These are phyloP conservation scores for Primulina eburnea DNA, from an alignment of 257 asterid genomes.

Conservation along the genomic window DNA sequence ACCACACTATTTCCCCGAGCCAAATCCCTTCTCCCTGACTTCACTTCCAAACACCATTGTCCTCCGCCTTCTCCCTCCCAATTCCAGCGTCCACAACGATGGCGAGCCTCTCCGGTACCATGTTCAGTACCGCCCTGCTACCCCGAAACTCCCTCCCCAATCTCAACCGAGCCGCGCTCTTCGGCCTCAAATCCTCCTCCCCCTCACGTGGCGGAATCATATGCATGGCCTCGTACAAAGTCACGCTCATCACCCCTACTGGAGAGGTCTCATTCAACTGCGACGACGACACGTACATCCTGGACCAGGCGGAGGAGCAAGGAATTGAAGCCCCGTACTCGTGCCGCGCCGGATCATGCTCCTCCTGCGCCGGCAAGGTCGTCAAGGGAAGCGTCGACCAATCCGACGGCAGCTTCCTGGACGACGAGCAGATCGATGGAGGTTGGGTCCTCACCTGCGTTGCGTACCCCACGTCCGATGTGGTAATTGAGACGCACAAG, in stretches of 20 bases:
- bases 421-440: slow-evolving; percentile 46
- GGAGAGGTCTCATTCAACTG: slow-evolving; percentile 47
- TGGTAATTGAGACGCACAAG: slow-evolving; percentile 65
- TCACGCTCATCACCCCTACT: slow-evolving; percentile 50
- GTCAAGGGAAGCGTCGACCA: slow-evolving; percentile 61
- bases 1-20: slow-evolving; percentile 58
- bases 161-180: slow-evolving; percentile 27
- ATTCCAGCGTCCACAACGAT: slow-evolving; percentile 23
- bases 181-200: slow-evolving; percentile 31
- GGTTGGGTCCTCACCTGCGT: slow-evolving; percentile 81
- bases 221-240: slow-evolving; percentile 67
- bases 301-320: slow-evolving; percentile 68
- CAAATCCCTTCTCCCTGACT: not conserved
- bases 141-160: slow-evolving; percentile 48
- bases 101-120: slow-evolving; percentile 56
- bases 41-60: not conserved
- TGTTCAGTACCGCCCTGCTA: slow-evolving; percentile 54
- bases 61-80: not conserved
- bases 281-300: slow-evolving; percentile 49
- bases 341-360: slow-evolving; percentile 92
- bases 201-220: slow-evolving; percentile 34
- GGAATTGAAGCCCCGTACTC: slow-evolving; percentile 71
- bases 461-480: slow-evolving; percentile 57
- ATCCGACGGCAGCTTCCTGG: slow-evolving; percentile 67
- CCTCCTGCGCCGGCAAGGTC: slow-evolving; percentile 74